Percentiles rank a stretch among this genome's conserved stretches.
These are phyloP conservation scores for Fraxinus velutina DNA, from an alignment of 305 asterid species.

Conservation along the genomic window DNA sequence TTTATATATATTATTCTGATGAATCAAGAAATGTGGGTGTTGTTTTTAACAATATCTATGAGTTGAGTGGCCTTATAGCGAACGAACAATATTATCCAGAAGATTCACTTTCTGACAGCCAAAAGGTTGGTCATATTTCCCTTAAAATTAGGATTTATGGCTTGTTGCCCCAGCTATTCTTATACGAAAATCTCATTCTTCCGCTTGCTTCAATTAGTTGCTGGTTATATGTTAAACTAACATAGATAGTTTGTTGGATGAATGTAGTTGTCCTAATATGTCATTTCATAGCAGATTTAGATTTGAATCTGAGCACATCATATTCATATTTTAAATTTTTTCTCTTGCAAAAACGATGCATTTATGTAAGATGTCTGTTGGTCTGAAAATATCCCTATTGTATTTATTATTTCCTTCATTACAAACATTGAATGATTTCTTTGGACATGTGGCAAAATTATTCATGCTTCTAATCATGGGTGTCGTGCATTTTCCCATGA, in stretches of 20 bases:
- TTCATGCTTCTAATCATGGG: background rate
- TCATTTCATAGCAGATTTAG: background rate
- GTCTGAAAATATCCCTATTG: background rate
- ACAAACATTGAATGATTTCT: background rate
- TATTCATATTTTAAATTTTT: background rate
- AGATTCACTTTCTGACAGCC: conserved; percentile 61
- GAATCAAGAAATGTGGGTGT: conserved; percentile 73
- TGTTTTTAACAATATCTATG: conserved; percentile 82
- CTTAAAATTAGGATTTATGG: conserved; percentile 2
- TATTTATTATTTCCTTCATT: background rate
- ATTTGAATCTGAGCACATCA: background rate
- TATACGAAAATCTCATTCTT: background rate
- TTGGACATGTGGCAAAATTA: background rate
- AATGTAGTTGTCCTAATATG: background rate
- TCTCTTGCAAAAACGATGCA: background rate
- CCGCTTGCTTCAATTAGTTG: too few species aligned
- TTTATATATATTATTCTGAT: conserved; percentile 73
- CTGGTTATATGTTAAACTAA: background rate
- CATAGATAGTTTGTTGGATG: background rate
- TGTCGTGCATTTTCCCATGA: background rate
- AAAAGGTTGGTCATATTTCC: conserved; percentile 40
- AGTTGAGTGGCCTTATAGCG: conserved; percentile 78
- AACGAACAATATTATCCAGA: conserved; percentile 50
- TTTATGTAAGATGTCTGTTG: background rate
- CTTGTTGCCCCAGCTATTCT: background rate